Base-by-base conservation (phyloP, 2,329 filamentous ascomycete species). In the Lachnellula arida region DNA sequence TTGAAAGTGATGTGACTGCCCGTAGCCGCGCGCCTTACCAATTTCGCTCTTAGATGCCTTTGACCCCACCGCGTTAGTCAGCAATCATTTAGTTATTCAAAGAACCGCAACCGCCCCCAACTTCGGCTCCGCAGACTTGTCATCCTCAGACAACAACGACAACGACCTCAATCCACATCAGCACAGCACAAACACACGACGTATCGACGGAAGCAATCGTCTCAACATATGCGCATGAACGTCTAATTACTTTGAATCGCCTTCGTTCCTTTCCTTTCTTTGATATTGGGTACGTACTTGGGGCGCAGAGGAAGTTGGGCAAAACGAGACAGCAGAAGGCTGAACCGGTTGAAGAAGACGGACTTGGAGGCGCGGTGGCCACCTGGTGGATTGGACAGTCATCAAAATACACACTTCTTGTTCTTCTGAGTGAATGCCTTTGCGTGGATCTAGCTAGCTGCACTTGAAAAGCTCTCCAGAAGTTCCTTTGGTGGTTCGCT, bases 381-480 rank as follows among this genome's bases (percentile, higher is more conserved):
- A 49, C 60, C 58, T 56, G 62, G 63, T 58, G 60, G 59, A 63
- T 65, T 65, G 60, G 59, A 11, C 63, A 66, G 56, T 65, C 64
- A 65, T 69, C 65, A 67, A 60, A 69, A 68, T 70, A 71, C 67
- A 71, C 65, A 66, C 58, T 68, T 67, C 68, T 69, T 68, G 65
- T 67, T 69, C 64, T 67, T 60, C 62, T 62, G 60, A 67, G 66
- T 68, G 65, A 69, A 69, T 65, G 65, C 63, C 57, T 63, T 66
- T 70, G 65, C 65, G 67, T 70, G 68, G 68, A 66, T 63, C 62
- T 71, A 69, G 68, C 57, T 69, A 70, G 68, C 60, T 68, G 65
- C 61, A 62, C 61, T 65, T 70, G 64, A 69, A 65, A 62, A 63
- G 60, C 59, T 61, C 51, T 60, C 57, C 58, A 64, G 58, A 51